Evolutionary conservation across 1,284 basidiomycete species (phyloP).

Genomic region (Rhodotorula sp.): DNA sequence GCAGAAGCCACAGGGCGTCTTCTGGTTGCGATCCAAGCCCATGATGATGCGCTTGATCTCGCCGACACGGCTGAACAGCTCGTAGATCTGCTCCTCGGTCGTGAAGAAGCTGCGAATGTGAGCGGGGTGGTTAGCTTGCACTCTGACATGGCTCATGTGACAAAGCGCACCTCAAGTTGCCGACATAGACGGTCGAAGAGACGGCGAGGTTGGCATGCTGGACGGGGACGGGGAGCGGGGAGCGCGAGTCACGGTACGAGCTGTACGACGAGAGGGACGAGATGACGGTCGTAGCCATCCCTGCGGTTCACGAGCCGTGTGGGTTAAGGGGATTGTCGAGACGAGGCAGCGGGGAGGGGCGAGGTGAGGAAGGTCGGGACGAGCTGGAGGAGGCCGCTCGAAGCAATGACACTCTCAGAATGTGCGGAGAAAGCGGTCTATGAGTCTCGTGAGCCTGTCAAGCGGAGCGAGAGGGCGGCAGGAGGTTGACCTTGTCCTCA

Average conservation of each 20-base stretch:
- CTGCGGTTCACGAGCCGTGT: background rate
- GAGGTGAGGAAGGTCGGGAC: too few relatives aligned
- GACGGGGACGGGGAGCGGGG: slow-evolving; percentile 46
- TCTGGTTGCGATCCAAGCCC: slow-evolving; percentile 94
- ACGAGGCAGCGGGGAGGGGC: too few relatives aligned
- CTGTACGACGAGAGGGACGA: slow-evolving; percentile 42
- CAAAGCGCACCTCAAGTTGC: slow-evolving; percentile 84
- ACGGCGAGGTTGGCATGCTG: slow-evolving; percentile 56
- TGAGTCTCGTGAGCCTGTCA: too few relatives aligned
- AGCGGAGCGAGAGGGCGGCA: too few relatives aligned
- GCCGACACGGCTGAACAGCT: slow-evolving; percentile 90
- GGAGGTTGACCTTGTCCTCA: too few relatives aligned
- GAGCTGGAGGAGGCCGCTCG: too few relatives aligned
- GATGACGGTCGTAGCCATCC: slow-evolving; percentile 34
- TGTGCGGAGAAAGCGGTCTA: too few relatives aligned
- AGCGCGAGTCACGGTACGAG: slow-evolving; percentile 52
- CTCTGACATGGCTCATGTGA: background rate
- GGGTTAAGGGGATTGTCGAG: too few relatives aligned
- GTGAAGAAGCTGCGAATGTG: slow-evolving; percentile 54
- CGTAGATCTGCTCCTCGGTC: slow-evolving; percentile 99
- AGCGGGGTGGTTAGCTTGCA: slow-evolving; percentile 47
- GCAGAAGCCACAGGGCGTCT: slow-evolving; percentile 99
- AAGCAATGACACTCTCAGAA: too few relatives aligned
- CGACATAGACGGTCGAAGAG: slow-evolving; percentile 64
- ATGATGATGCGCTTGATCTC: slow-evolving; percentile 98